Evolutionary conservation across 768 basidiomycete species (phyloP).

Genomic region (Russula lepida): DNA sequence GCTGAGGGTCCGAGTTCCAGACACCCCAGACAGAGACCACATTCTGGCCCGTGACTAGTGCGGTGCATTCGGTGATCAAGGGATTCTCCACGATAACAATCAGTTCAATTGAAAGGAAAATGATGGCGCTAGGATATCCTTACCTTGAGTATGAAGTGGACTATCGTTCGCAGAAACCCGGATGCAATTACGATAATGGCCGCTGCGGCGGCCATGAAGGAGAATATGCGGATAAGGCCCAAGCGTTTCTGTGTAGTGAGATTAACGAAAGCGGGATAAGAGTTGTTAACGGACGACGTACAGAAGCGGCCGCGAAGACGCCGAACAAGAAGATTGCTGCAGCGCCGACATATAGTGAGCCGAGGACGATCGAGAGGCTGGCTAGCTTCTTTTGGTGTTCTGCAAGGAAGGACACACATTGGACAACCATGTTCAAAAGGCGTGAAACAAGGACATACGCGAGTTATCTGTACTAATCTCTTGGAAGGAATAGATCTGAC

Average conservation of each 20-base stretch:
- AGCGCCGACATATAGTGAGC: constrained; percentile 44
- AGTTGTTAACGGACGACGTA: constrained; percentile 29
- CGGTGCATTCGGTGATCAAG: constrained; percentile 48
- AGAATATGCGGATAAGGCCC: constrained; percentile 45
- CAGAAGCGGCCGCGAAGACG: constrained; percentile 39
- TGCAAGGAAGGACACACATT: constrained; percentile 25
- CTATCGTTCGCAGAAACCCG: constrained; percentile 46
- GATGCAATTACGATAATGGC: constrained; percentile 43
- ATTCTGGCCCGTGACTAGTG: constrained; percentile 30
- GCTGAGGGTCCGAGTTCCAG: constrained; percentile 25
- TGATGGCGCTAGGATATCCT: constrained; percentile 8
- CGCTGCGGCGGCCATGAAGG: constrained; percentile 40
- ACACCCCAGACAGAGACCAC: constrained; percentile 27
- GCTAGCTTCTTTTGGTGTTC: constrained; percentile 38
- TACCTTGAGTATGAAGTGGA: constrained; percentile 66
- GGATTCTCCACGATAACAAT: constrained; percentile 34
- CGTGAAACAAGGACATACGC: constrained; percentile 33
- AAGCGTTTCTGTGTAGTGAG: constrained; percentile 43
- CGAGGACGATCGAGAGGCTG: constrained; percentile 50
- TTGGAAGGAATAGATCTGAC: constrained; percentile 55
- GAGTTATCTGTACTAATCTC: constrained; percentile 39
- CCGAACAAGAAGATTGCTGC: constrained; percentile 51
- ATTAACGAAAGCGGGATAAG: not conserved
- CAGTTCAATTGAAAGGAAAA: constrained; percentile 7
- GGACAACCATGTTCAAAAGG: not conserved